Evolutionary conservation across 495 filamentous ascomycete species (phyloP), one percentile per base, ranked within the genome.

Genomic region (Hypomontagnella monticulosa): DNA sequence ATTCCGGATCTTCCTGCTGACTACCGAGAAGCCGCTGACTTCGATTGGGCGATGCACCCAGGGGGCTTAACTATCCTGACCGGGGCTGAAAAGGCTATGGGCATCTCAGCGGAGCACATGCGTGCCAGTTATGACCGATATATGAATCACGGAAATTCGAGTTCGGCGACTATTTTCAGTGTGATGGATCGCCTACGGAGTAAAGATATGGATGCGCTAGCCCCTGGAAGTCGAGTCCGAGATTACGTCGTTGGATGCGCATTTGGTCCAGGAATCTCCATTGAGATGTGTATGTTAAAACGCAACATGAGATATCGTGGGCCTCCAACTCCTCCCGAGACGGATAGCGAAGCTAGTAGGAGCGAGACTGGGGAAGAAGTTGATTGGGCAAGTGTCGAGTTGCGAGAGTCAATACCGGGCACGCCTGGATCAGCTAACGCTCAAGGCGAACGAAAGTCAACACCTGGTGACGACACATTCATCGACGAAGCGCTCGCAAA

Each of bases 31-130:
- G 76, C 85, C 1, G 44, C 69, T 0, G 85, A 87, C 51, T 88
- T 89, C 53, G 87, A 90, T 72, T 90, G 88, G 88, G 88, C 87
- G 0, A 79, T 90, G 61, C 88, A 90, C 67, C 88, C 88, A 0
- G 88, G 88, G 4, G 88, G 88, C 32, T 72, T 83, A 12, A 85
- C 86, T 7, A 89, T 90, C 52, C 79, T 90, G 10, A 82, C 85
- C 4, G 84, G 85, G 5, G 84, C 86, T 1, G 82, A 89, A 70
- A 72, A 74, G 36, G 79, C 75, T 8, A 79, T 87, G 77, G 63
- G 72, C 14, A 79, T 90, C 16, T 79, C 81, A 0, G 72, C 83
- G 1, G 80, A 87, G 65, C 83, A 88, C 57, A 80, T 89, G 77
- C 80, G 83, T 54, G 85, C 85, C 4, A 84, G 79, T 59, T 86